Base-by-base conservation (phyloP, 2,329 filamentous ascomycete species). In the Colletotrichum filicis region DNA sequence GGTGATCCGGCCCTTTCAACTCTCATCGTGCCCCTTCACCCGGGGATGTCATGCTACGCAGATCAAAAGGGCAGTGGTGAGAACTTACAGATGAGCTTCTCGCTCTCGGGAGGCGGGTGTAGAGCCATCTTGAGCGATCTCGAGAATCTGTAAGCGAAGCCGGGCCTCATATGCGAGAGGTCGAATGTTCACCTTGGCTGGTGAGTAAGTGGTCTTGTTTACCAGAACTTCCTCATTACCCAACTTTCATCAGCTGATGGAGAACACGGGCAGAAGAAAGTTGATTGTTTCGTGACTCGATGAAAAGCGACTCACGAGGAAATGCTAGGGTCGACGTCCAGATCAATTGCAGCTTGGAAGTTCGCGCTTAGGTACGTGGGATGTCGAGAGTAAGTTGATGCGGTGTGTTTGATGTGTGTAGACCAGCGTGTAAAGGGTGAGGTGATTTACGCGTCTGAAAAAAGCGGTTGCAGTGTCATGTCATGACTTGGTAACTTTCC, bases 21-120 rank as follows among this genome's bases (percentile, higher is more conserved):
- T 12, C 37, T 46, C 42, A 22, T 49, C 19, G 4, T 49, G 6
- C 19, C 42, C n/a, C 42, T 22, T 11, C 19, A 9, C 19, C 16
- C 19, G 3, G 19, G 42, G 42, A n/a, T 3, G 42, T 1, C 16
- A 3, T 49, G 42, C 42, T 8, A 9, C 7, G 19, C 19, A 49
- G 37, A 42, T 14, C 37, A 7, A 42, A 42, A 49, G 42, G 3
- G 32, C 56, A 19, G 19, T 57, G 52, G 14, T 16, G 5, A 6
- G 24, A n/a, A 77, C 85, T 76, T 82, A 88, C 86, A 88, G 57
- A 88, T 88, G 71, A 88, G 84, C 78, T 88, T 88, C 55, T 79
- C 79, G 58, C 78, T 78, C 65, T 82, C 82, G 59, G 83, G 80
- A 2, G 82, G 77, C 4, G 82, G 80, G 73, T 87, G 80, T 28